Conservation (phyloP, 2,329 filamentous ascomycete genomes). For the Paecilomyces sp. region DNA sequence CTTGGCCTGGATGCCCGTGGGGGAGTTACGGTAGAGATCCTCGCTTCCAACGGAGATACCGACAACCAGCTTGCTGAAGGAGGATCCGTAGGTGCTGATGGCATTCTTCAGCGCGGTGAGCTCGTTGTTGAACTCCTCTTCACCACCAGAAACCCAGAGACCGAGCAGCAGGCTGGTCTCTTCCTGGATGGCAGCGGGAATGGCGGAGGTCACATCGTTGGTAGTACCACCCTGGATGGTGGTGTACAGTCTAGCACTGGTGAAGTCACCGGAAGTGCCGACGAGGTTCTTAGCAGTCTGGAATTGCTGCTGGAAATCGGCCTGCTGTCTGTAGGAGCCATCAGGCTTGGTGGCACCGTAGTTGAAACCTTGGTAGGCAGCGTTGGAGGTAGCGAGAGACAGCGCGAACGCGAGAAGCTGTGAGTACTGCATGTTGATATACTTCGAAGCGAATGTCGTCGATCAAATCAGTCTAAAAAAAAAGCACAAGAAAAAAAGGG, state of each 20-base stretch:
- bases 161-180: constrained; percentile 74
- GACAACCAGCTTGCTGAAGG: constrained; percentile 53
- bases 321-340: constrained; percentile 33
- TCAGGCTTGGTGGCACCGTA: constrained; percentile 37
- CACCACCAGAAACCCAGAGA: constrained; percentile 70
- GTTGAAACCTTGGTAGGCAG: constrained; percentile 41
- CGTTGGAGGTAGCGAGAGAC: constrained; percentile 25
- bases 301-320: constrained; percentile 40
- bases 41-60: constrained; percentile 84
- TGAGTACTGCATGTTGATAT: constrained; percentile 24
- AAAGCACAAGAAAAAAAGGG: constrained; percentile 8
- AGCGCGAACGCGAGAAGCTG: constrained; percentile 27
- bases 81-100: constrained; percentile 59
- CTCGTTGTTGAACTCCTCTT: constrained; percentile 59
- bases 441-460: not conserved
- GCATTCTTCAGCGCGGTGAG: constrained; percentile 63
- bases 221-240: constrained; percentile 54
- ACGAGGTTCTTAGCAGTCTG: constrained; percentile 37
- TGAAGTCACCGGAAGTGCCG: constrained; percentile 32
- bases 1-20: constrained; percentile 58
- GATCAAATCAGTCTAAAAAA: constrained; percentile 3
- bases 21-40: constrained; percentile 74
- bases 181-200: constrained; percentile 75
- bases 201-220: constrained; percentile 61
- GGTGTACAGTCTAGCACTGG: constrained; percentile 51